Percentiles rank a stretch among this genome's conserved stretches.
These are phyloP conservation scores for Leishmania lainsoni DNA, from an alignment of 208 protist species.

Conservation along the genomic window DNA sequence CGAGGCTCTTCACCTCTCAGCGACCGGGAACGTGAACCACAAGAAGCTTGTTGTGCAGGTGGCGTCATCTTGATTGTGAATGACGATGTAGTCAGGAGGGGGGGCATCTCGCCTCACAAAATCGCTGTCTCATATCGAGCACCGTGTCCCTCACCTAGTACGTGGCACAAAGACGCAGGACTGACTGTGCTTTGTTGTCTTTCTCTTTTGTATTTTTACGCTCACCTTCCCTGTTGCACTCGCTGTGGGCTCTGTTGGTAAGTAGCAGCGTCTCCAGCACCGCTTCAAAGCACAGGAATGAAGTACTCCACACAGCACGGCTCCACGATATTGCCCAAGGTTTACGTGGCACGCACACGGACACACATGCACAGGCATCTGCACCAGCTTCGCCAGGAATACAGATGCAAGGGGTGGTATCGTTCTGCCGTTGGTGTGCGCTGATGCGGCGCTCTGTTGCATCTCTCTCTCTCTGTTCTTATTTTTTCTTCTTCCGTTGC, in stretches of 20 bases:
- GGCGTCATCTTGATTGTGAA: not conserved
- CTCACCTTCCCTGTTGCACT: not conserved
- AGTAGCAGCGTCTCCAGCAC: not conserved
- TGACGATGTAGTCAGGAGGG: not conserved
- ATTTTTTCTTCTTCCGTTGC: not conserved
- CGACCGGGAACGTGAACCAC: constrained; percentile 16
- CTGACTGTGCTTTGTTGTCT: not conserved
- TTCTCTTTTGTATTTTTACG: not conserved
- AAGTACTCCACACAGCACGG: not conserved
- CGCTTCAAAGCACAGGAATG: not conserved
- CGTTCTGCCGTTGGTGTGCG: not conserved
- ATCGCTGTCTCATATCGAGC: not conserved
- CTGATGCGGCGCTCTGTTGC: not conserved
- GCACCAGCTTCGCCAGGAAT: not conserved
- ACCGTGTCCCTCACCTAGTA: not conserved
- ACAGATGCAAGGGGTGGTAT: not conserved
- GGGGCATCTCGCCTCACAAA: not conserved
- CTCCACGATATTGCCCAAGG: not conserved
- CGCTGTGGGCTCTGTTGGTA: not conserved
- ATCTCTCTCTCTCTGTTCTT: constrained; percentile 7
- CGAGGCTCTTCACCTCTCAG: constrained; percentile 27
- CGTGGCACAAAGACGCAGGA: not conserved
- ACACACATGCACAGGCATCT: not conserved
- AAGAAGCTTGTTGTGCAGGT: constrained; percentile 31
- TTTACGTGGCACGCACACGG: not conserved